phyloP scores from a whole-genome alignment of 176 grass and related monocot species.

The Thalia dealbata region DNA sequence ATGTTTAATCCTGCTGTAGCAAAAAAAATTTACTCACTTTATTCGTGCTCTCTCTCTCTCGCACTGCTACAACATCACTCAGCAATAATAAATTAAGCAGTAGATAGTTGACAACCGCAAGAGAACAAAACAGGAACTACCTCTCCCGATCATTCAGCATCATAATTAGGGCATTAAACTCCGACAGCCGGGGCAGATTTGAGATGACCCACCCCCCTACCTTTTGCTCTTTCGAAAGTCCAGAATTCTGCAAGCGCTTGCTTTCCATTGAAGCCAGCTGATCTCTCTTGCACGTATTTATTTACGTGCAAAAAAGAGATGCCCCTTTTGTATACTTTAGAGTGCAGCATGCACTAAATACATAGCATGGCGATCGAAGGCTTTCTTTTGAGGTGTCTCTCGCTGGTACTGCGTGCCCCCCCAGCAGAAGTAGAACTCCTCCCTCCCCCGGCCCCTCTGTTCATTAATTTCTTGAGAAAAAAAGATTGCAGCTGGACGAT shows the following conservation, averaged over 20 bases:
- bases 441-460: not conserved
- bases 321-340: not conserved
- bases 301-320: not conserved
- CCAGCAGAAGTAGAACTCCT: not conserved
- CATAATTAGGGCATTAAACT: too few species aligned
- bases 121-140: too few species aligned
- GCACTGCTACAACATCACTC: too few species aligned
- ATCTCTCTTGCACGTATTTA: not conserved
- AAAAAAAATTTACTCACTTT: not conserved
- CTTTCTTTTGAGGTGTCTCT: conserved; percentile 2
- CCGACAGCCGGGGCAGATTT: too few species aligned
- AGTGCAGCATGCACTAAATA: too few species aligned
- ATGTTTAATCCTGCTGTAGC: not conserved
- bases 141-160: too few species aligned
- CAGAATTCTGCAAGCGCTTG: not conserved
- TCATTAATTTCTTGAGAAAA: not conserved
- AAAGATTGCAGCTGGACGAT: not conserved
- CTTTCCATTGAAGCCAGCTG: not conserved
- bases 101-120: too few species aligned
- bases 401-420: too few species aligned
- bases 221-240: too few species aligned
- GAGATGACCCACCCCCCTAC: too few species aligned
- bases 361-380: not conserved
- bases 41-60: too few species aligned
- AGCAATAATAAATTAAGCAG: too few species aligned